Evolutionary conservation across 176 grass and related monocot genomes (phyloP).

Genomic region (Avena atlantica): DNA sequence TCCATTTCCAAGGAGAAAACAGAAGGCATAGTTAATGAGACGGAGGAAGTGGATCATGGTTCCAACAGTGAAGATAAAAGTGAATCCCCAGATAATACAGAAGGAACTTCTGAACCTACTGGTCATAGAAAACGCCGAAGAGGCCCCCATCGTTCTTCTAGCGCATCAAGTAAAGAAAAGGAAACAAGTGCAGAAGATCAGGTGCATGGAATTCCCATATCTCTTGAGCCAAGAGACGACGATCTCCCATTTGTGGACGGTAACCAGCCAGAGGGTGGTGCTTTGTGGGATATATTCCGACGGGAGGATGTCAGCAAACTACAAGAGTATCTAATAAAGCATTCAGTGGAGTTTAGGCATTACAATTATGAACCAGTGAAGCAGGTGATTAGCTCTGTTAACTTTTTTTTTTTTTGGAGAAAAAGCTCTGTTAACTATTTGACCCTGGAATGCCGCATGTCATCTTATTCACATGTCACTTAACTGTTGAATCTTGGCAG

Average conservation of each 20-base stretch:
- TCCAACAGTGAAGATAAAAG: slow-evolving; percentile 14
- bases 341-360: slow-evolving; percentile 76
- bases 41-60: not conserved
- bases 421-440: not conserved
- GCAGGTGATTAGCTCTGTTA: slow-evolving; percentile 38
- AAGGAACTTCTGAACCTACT: slow-evolving; percentile 7
- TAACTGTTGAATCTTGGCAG: slow-evolving; percentile 39
- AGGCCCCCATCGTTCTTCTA: not conserved
- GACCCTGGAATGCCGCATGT: not conserved
- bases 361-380: slow-evolving; percentile 55
- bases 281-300: slow-evolving; percentile 92
- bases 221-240: not conserved
- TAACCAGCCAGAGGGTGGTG: slow-evolving; percentile 61
- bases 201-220: not conserved
- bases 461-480: not conserved
- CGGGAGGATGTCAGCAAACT: slow-evolving; percentile 81
- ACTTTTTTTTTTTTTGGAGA: not conserved
- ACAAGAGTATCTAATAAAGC: slow-evolving; percentile 69
- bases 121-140: not conserved
- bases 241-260: not conserved
- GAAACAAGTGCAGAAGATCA: not conserved
- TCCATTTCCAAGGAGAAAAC: not conserved
- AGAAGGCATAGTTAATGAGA: not conserved
- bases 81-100: slow-evolving; percentile 9
- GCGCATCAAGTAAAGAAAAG: not conserved